Evolutionary conservation across 768 basidiomycete species (phyloP).

Genomic region (Suillus spraguei): DNA sequence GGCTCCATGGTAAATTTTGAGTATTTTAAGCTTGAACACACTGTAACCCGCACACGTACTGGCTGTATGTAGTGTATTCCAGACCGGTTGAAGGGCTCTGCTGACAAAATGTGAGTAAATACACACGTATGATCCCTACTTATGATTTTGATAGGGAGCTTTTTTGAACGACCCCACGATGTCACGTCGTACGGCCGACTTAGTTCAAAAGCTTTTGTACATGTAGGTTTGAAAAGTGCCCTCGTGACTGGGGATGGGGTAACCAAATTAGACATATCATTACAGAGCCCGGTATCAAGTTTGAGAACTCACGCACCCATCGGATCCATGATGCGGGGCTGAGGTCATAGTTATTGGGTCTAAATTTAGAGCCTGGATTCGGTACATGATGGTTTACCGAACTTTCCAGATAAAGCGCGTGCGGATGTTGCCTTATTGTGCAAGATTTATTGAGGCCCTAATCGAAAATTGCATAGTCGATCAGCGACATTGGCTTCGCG

Average conservation of each 20-base stretch:
- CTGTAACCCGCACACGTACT: background rate
- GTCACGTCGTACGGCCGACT: background rate
- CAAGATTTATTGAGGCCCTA: background rate
- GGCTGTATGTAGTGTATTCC: background rate
- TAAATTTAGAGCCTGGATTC: constrained; percentile 4
- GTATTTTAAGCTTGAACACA: constrained; percentile 24
- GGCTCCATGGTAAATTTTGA: constrained; percentile 30
- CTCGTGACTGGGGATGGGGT: constrained; percentile 40
- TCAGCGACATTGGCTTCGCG: no score
- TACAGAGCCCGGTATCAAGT: background rate
- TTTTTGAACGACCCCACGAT: background rate
- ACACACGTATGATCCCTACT: background rate
- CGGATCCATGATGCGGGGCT: background rate
- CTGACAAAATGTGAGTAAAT: background rate
- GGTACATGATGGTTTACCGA: background rate
- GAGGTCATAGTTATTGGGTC: background rate
- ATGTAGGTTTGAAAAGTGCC: background rate
- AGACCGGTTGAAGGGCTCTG: background rate
- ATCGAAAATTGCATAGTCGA: background rate
- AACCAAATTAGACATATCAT: constrained; percentile 22
- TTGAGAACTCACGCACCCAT: background rate
- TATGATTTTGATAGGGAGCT: background rate
- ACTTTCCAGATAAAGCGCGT: background rate
- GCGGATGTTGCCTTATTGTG: background rate
- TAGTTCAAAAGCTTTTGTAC: background rate